Evolutionary conservation across 1,139 yeast species (phyloP).

Genomic region (Zygoascus hellenicus): DNA sequence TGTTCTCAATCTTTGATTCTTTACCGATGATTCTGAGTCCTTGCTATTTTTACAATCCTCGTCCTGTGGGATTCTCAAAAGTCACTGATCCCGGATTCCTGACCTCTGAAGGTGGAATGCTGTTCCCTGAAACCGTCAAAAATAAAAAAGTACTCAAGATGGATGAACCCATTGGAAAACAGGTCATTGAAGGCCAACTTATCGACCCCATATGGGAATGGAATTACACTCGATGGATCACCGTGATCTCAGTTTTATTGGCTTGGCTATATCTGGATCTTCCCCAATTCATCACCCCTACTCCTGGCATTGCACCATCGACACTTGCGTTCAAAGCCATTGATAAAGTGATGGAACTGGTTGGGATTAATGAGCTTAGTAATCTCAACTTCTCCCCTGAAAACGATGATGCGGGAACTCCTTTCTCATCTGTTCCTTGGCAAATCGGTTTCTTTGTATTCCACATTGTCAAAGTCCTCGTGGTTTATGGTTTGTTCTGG

Average conservation of each 20-base stretch:
- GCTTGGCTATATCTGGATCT: constrained; percentile 88
- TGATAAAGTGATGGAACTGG: constrained; percentile 27
- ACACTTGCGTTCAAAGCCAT: constrained; percentile 43
- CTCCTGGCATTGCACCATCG: constrained; percentile 87
- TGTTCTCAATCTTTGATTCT: constrained; percentile 54
- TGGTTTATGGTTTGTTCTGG: constrained; percentile 55
- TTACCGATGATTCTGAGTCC: constrained; percentile 80
- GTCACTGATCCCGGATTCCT: constrained; percentile 78
- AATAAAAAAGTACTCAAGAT: constrained; percentile 42
- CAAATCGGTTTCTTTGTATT: constrained; percentile 65
- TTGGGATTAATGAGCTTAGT: constrained; percentile 1
- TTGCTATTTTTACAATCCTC: constrained; percentile 57
- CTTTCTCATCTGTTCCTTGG: constrained; percentile 43
- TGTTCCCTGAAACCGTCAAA: constrained; percentile 58
- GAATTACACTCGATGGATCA: constrained; percentile 45
- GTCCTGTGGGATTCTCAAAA: constrained; percentile 62
- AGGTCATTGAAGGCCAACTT: constrained; percentile 86
- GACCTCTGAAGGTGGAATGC: constrained; percentile 74
- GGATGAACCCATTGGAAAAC: constrained; percentile 40
- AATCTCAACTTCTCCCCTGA: not conserved
- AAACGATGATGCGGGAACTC: constrained; percentile 20
- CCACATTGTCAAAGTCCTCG: constrained; percentile 56
- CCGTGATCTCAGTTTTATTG: constrained; percentile 43
- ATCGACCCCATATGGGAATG: constrained; percentile 74
- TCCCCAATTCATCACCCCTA: constrained; percentile 83